Evolutionary conservation across 1,284 basidiomycete species (phyloP), one percentile per base, ranked within the genome.

Genomic region (Cryptococcus deneoformans): DNA sequence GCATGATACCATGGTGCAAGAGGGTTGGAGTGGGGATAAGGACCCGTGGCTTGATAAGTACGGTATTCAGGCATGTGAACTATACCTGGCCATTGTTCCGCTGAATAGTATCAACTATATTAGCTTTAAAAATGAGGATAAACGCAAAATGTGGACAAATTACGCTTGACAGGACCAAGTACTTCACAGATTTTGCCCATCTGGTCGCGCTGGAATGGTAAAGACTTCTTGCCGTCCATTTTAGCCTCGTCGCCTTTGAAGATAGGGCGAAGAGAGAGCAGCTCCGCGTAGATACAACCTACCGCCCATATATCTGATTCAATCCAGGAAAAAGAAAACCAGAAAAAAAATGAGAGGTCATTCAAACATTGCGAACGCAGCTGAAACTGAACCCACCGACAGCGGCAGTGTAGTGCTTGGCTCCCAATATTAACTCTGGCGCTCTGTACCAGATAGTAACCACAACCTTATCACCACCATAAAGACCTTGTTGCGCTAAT

Each of bases 241-340:
- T 98, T 98, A 6, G 94, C 95, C 77, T 99, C 96, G 75, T 99
- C 96, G 11, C 96, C 96, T 75, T 99, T 99, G 82, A 99, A 99
- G 66, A 99, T 97, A 0, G 96, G 96, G 8, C 95, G 80, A 14
- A 98, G 79, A 57, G 90, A 93, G 0, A 96, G 84, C 20, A 99
- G 80, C 75, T 99, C 96, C 2, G 94, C 96, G 79, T 95, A 88
- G 54, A 99, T 96, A 72, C 95, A 99, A 0, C 94, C 95, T 2
- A 97, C 86, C 5, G 94, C 92, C 95, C 95, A 97, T 57, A 90
- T 86, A 69, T 96, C 92, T 78, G 59, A 5, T 10, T 11, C 57
- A 57, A 42, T 51, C 36, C 48, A 46, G 42, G 24, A n/a, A 2
- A 40, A 14, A 45, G 20, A 10, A 37, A 14, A 24, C 14, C 34